Conservation (phyloP, 306 rosid genomes). For the Hippophae tibetana region DNA sequence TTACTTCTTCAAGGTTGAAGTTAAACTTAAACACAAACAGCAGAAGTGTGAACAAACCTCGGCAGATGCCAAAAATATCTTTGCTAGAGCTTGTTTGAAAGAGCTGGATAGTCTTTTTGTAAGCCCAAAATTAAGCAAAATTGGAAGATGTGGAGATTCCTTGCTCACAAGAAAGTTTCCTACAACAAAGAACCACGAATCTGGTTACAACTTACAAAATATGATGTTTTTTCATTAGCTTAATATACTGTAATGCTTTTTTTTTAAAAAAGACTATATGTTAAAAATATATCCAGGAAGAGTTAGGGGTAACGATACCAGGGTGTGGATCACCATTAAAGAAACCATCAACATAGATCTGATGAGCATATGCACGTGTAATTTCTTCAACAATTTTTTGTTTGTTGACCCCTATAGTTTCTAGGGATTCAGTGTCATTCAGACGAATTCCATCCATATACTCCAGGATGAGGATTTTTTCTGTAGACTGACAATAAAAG, state of each 20-base stretch:
- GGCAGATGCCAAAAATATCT: slow-evolving; percentile 93
- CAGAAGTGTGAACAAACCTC: slow-evolving; percentile 56
- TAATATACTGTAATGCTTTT: too few species aligned
- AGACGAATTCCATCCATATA: slow-evolving; percentile 97
- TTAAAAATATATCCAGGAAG: neutral
- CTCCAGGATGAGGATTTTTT: slow-evolving; percentile 74
- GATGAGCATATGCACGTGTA: slow-evolving; percentile 96
- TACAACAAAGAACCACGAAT: slow-evolving; percentile 21
- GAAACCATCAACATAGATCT: slow-evolving; percentile 93
- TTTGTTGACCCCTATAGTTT: slow-evolving; percentile 72
- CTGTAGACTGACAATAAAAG: slow-evolving; percentile 58
- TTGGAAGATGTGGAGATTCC: slow-evolving; percentile 83
- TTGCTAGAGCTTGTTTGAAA: slow-evolving; percentile 84
- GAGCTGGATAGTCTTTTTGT: slow-evolving; percentile 65
- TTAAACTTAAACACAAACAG: neutral
- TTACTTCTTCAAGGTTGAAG: too few species aligned
- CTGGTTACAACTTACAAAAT: slow-evolving; percentile 9
- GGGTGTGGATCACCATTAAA: slow-evolving; percentile 99
- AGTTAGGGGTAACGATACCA: slow-evolving; percentile 35
- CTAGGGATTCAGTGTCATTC: slow-evolving; percentile 65
- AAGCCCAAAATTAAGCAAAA: slow-evolving; percentile 96
- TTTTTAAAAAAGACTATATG: too few species aligned
- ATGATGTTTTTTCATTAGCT: too few species aligned
- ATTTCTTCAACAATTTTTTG: slow-evolving; percentile 87
- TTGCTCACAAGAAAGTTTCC: slow-evolving; percentile 99